phyloP scores from a whole-genome alignment of 2,329 filamentous ascomycete genomes.

The Fusarium sp. region DNA sequence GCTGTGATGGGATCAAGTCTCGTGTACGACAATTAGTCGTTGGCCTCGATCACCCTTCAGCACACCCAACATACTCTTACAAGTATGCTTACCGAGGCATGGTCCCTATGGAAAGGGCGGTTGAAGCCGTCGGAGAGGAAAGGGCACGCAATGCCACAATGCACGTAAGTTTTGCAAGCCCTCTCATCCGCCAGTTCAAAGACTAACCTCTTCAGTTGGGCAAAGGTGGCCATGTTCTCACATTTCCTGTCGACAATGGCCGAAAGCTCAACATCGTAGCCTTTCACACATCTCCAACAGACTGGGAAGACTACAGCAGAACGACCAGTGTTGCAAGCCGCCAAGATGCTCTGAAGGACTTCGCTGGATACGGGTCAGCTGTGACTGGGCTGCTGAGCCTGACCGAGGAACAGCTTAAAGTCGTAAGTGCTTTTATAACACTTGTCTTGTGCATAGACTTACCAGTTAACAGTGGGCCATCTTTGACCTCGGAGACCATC shows the following conservation, averaged over 20 bases:
- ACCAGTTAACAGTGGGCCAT: slow-evolving; percentile 55
- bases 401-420: slow-evolving; percentile 42
- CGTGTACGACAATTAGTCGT: slow-evolving; percentile 62
- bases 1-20: slow-evolving; percentile 75
- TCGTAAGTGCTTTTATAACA: slow-evolving; percentile 17
- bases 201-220: slow-evolving; percentile 49
- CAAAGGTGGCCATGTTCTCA: slow-evolving; percentile 65
- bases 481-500: slow-evolving; percentile 59
- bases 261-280: slow-evolving; percentile 68
- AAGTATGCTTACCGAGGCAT: slow-evolving; percentile 68
- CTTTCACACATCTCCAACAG: slow-evolving; percentile 48
- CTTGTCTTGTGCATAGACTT: background rate
- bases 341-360: slow-evolving; percentile 51
- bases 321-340: slow-evolving; percentile 35
- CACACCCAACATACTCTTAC: slow-evolving; percentile 59
- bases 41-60: slow-evolving; percentile 53
- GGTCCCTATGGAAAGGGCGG: slow-evolving; percentile 63
- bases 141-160: slow-evolving; percentile 47
- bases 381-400: slow-evolving; percentile 48
- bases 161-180: slow-evolving; percentile 28
- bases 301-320: slow-evolving; percentile 43
- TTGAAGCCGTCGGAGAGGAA: slow-evolving; percentile 58
- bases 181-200: no score
- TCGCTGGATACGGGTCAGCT: slow-evolving; percentile 48
- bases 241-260: slow-evolving; percentile 68